These are phyloP conservation scores for Mycosarcoma mackinlayi DNA, from an alignment of 1,284 basidiomycete genomes.

Conservation along the genomic window DNA sequence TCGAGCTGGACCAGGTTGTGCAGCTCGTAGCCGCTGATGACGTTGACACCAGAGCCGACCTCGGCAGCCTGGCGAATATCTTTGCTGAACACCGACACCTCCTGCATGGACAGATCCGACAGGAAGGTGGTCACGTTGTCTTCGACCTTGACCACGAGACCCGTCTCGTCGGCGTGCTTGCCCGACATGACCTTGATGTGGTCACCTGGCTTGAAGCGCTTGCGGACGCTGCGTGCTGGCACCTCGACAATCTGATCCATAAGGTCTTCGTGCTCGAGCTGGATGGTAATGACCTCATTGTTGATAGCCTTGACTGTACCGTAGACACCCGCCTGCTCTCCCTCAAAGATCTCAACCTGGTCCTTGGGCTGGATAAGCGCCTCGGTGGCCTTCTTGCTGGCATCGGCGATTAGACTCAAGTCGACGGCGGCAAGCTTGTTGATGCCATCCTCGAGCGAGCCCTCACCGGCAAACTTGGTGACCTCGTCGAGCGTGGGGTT, in stretches of 20 bases:
- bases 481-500: slow-evolving; percentile 97
- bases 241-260: slow-evolving; percentile 85
- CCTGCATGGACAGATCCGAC: slow-evolving; percentile 95
- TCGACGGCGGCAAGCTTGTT: slow-evolving; percentile 72
- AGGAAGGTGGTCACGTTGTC: slow-evolving; percentile 90
- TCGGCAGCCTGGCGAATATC: slow-evolving; percentile 97
- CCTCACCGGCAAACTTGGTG: slow-evolving; percentile 80
- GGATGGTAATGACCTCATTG: slow-evolving; percentile 87
- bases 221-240: slow-evolving; percentile 87
- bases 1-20: slow-evolving; percentile 97
- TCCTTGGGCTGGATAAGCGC: slow-evolving; percentile 95
- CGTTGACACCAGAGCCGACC: slow-evolving; percentile 87
- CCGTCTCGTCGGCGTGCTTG: slow-evolving; percentile 93
- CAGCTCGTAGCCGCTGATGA: slow-evolving; percentile 90
- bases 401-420: slow-evolving; percentile 85
- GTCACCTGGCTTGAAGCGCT: slow-evolving; percentile 95
- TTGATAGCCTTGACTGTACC: slow-evolving; percentile 90
- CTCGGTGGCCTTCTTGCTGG: slow-evolving; percentile 84
- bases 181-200: slow-evolving; percentile 98
- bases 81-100: slow-evolving; percentile 96
- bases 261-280: slow-evolving; percentile 79
- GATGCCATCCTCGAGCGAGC: slow-evolving; percentile 48
- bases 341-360: slow-evolving; percentile 96
- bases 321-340: slow-evolving; percentile 91
- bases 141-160: slow-evolving; percentile 88